These are phyloP conservation scores for Pichia terricola DNA, from an alignment of 1,139 yeast genomes.

Conservation along the genomic window DNA sequence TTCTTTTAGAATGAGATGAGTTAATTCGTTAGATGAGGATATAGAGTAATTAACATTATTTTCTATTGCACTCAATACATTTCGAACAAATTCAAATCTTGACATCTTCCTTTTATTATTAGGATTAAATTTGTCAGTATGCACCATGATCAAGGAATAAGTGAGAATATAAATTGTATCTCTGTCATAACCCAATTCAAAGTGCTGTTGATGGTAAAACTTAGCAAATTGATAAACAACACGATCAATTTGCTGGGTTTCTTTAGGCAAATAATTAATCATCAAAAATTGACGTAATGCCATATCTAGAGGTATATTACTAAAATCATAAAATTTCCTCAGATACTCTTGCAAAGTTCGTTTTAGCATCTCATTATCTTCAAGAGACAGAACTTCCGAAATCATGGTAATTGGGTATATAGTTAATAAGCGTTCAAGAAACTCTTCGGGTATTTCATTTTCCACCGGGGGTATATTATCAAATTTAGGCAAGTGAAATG, in stretches of 20 bases:
- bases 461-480: constrained; percentile 6
- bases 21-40: constrained; percentile 9
- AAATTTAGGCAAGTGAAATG: background rate
- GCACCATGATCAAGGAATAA: constrained; percentile 55
- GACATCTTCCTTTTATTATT: constrained; percentile 58
- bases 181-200: constrained; percentile 28
- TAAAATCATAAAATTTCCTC: constrained; percentile 35
- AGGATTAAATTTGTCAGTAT: constrained; percentile 59
- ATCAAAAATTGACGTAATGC: constrained; percentile 49
- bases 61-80: constrained; percentile 32
- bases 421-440: constrained; percentile 16
- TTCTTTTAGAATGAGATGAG: constrained; percentile 25
- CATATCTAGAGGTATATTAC: constrained; percentile 48
- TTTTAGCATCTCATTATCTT: constrained; percentile 15
- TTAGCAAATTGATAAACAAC: constrained; percentile 45
- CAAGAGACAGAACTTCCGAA: constrained; percentile 13
- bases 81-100: constrained; percentile 47
- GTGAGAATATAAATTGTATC: constrained; percentile 49
- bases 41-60: constrained; percentile 23
- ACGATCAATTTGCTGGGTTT: constrained; percentile 64
- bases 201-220: constrained; percentile 34
- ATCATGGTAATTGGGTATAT: constrained; percentile 17
- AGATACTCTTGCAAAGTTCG: constrained; percentile 31
- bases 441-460: constrained; percentile 14
- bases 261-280: constrained; percentile 50